These are phyloP conservation scores for Lasiodiplodia theobromae DNA, from an alignment of 2,329 filamentous ascomycete genomes.

Conservation along the genomic window DNA sequence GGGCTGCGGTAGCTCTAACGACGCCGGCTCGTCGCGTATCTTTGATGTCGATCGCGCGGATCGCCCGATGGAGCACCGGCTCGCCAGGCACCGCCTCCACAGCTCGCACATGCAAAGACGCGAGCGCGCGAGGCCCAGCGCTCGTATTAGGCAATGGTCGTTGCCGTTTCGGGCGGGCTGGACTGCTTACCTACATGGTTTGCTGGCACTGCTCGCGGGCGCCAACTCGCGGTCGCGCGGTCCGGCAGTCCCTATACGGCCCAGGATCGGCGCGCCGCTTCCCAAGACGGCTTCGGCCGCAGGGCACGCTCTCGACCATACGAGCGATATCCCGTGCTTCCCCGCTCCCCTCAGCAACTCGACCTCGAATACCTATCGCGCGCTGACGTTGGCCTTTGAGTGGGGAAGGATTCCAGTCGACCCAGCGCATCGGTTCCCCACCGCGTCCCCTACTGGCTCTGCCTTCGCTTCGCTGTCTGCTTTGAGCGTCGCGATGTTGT, in stretches of 20 bases:
- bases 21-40: conserved; percentile 19
- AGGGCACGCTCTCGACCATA: conserved; percentile 14
- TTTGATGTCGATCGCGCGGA: conserved; percentile 20
- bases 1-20: neutral
- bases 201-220: conserved; percentile 1
- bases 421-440: conserved; percentile 28
- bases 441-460: conserved; percentile 5
- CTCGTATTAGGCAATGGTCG: conserved; percentile 23
- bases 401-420: conserved; percentile 1
- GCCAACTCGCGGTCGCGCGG: conserved; percentile 9
- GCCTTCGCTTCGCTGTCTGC: conserved; percentile 7
- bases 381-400: conserved; percentile 9
- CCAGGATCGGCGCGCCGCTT: conserved; percentile 7
- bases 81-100: conserved; percentile 21
- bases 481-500: conserved; percentile 9
- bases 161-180: conserved; percentile 1
- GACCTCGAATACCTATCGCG: conserved; percentile 3
- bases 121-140: conserved; percentile 1
- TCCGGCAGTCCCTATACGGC: conserved; percentile 14
- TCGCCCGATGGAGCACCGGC: conserved; percentile 16
- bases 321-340: conserved; percentile 19
- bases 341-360: conserved; percentile 19
- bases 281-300: conserved; percentile 12
- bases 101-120: neutral
- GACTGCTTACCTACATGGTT: conserved; percentile 5